phyloP scores from a whole-genome alignment of 345 rosid species.

The Populus alba region DNA sequence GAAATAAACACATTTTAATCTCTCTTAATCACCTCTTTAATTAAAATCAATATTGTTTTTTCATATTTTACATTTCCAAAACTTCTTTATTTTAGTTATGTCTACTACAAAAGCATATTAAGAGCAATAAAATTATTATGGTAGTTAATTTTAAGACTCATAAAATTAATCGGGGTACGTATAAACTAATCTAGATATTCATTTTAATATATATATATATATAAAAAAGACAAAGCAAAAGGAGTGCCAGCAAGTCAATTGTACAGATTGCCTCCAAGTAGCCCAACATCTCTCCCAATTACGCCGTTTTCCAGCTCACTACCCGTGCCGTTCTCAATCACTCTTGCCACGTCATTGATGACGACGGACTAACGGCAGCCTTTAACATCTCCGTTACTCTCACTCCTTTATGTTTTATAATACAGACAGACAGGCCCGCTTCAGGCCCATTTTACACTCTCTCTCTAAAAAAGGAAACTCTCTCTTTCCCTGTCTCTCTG shows the following conservation, averaged over 20 bases:
- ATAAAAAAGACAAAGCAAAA: neutral
- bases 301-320: constrained; percentile 55
- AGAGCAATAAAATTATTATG: too few relatives aligned
- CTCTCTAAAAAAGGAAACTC: constrained; percentile 6
- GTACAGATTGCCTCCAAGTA: constrained; percentile 26
- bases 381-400: constrained; percentile 21
- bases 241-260: constrained; percentile 45
- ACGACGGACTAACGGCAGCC: constrained; percentile 13
- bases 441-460: neutral
- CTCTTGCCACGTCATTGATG: constrained; percentile 23
- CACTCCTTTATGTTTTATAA: neutral
- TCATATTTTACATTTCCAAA: too few relatives aligned
- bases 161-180: rapidly evolving
- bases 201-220: too few relatives aligned
- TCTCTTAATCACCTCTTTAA: too few relatives aligned
- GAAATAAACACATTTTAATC: too few relatives aligned
- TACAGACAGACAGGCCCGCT: constrained; percentile 5
- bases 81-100: too few relatives aligned
- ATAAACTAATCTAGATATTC: rapidly evolving
- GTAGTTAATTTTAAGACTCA: rapidly evolving
- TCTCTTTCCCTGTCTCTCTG: constrained; percentile 17
- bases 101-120: too few relatives aligned
- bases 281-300: constrained; percentile 30
- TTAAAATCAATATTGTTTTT: too few relatives aligned
- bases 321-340: constrained; percentile 20